A percentile compares a stretch with the other conserved stretches of the same genome.
Conservation (phyloP, 495 filamentous ascomycete genomes). For the Penicillium nucicola region DNA sequence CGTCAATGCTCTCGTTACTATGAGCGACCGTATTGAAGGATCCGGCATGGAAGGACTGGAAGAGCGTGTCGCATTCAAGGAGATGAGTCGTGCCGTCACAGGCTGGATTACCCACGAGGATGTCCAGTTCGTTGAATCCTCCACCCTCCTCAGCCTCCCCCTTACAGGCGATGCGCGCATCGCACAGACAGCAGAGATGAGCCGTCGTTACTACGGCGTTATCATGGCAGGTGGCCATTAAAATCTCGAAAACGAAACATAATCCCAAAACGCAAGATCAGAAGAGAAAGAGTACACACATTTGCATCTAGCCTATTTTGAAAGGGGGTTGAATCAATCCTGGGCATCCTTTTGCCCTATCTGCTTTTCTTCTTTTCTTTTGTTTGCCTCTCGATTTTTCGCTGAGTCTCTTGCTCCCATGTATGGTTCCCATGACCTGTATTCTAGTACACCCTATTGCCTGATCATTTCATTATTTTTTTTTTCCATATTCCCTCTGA, state of each 20-base stretch:
- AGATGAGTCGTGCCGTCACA: slow-evolving; percentile 60
- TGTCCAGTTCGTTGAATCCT: slow-evolving; percentile 43
- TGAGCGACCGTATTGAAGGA: slow-evolving; percentile 53
- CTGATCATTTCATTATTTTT: too few species aligned
- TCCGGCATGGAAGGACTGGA: slow-evolving; percentile 63
- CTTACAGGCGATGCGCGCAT: slow-evolving; percentile 69
- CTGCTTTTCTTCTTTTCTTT: not conserved
- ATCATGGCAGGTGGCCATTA: slow-evolving; percentile 49
- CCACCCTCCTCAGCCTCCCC: slow-evolving; percentile 61
- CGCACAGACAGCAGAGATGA: slow-evolving; percentile 64
- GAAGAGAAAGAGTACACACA: too few species aligned
- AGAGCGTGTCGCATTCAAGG: slow-evolving; percentile 73
- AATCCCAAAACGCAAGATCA: not conserved
- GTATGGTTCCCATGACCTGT: slow-evolving; percentile 12
- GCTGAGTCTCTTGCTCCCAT: not conserved
- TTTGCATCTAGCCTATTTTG: not conserved
- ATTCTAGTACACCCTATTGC: slow-evolving; percentile 13
- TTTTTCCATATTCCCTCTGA: too few species aligned
- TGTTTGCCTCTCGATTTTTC: not conserved
- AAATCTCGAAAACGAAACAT: slow-evolving; percentile 1
- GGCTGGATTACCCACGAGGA: slow-evolving; percentile 58
- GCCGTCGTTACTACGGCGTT: slow-evolving; percentile 61
- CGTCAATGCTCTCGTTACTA: slow-evolving; percentile 58
- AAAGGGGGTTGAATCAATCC: not conserved
- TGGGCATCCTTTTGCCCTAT: not conserved